Conservation (phyloP, 768 basidiomycete species). For the Serendipita vermifera region DNA sequence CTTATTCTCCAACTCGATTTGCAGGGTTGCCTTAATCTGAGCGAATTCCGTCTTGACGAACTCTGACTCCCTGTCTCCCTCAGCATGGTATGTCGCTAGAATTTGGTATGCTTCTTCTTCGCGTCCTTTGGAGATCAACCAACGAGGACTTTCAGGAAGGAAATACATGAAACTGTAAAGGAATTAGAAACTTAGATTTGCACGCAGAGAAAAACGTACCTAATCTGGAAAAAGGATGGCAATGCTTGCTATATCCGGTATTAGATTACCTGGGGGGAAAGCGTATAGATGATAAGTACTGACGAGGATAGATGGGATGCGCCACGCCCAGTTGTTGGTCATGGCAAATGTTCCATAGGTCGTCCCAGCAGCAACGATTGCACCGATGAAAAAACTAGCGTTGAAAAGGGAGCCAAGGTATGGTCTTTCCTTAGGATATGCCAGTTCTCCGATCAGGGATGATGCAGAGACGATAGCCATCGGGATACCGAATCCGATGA, state of each 20-base stretch:
- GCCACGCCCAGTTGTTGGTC: constrained; percentile 45
- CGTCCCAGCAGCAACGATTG: constrained; percentile 20
- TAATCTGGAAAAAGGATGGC: constrained; percentile 41
- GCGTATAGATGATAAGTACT: background rate
- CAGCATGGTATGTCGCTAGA: constrained; percentile 47
- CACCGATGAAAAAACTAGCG: constrained; percentile 12
- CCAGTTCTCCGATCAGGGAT: constrained; percentile 12
- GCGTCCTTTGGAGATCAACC: constrained; percentile 47
- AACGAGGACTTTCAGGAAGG: constrained; percentile 49
- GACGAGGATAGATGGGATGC: constrained; percentile 46
- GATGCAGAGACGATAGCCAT: constrained; percentile 11
- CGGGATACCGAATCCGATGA: constrained; percentile 14
- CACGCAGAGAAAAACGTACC: constrained; percentile 33
- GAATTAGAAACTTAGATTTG: too few relatives aligned
- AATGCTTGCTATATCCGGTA: constrained; percentile 28
- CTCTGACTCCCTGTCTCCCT: constrained; percentile 34
- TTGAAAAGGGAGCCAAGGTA: constrained; percentile 13
- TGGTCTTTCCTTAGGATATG: constrained; percentile 13
- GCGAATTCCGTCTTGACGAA: constrained; percentile 46
- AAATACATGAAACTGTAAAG: constrained; percentile 24
- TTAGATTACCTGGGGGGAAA: background rate
- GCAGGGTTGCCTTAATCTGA: constrained; percentile 43
- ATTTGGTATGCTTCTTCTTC: constrained; percentile 35
- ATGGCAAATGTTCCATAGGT: constrained; percentile 2
- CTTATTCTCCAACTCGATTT: constrained; percentile 36